phyloP scores from a whole-genome alignment of 1,139 yeast genomes.

The Nematodospora anomalae region DNA sequence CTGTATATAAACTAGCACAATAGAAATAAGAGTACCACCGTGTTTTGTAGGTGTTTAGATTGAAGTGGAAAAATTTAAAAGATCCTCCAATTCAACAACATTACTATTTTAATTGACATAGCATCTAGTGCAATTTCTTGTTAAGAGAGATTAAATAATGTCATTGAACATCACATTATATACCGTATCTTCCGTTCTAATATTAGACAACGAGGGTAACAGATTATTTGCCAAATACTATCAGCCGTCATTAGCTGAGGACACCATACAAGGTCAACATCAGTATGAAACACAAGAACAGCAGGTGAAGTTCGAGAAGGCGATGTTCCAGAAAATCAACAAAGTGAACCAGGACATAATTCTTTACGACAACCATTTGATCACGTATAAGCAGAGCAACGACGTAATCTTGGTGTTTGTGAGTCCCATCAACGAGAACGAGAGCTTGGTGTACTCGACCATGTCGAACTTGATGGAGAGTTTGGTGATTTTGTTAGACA shows the following conservation, averaged over 20 bases:
- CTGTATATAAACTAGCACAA: too few relatives aligned
- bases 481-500: constrained; percentile 70
- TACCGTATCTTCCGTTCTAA: constrained; percentile 72
- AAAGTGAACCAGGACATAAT: constrained; percentile 81
- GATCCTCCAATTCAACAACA: too few relatives aligned
- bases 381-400: constrained; percentile 85
- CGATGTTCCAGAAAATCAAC: constrained; percentile 69
- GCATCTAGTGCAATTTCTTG: too few relatives aligned
- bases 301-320: constrained; percentile 75
- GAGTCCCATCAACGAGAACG: constrained; percentile 78
- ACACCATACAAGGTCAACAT: constrained; percentile 18
- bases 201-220: constrained; percentile 80
- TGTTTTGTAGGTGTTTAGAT: too few relatives aligned
- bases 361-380: constrained; percentile 73
- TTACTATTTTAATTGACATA: too few relatives aligned
- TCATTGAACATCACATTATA: constrained; percentile 69
- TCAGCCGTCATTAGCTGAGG: constrained; percentile 34
- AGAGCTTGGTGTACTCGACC: constrained; percentile 74
- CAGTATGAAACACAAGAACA: constrained; percentile 50
- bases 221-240: constrained; percentile 86
- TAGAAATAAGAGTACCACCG: too few relatives aligned
- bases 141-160: too few relatives aligned
- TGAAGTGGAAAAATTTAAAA: too few relatives aligned
- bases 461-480: constrained; percentile 80
- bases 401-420: constrained; percentile 72